Evolutionary conservation across 2,329 filamentous ascomycete species (phyloP).

Genomic region (Sporothrix variecibatus): DNA sequence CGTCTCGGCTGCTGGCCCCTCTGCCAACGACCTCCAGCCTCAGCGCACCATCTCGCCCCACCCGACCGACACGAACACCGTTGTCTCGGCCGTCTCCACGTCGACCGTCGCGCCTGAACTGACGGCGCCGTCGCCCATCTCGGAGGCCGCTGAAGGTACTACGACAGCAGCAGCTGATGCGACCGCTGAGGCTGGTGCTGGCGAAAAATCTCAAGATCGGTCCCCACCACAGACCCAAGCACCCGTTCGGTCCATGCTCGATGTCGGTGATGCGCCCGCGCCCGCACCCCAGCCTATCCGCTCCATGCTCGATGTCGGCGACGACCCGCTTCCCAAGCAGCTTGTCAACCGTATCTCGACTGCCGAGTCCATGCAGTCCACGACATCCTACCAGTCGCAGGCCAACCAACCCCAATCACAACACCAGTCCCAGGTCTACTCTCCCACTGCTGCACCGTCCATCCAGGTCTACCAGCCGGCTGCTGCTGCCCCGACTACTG

Average conservation of each 20-base stretch:
- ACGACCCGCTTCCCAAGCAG: conserved; percentile 10
- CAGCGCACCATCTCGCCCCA: not conserved
- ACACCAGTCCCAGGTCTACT: not conserved
- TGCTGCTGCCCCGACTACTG: not conserved
- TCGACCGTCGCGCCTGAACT: conserved; percentile 16
- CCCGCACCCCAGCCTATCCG: conserved; percentile 18
- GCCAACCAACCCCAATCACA: conserved; percentile 23
- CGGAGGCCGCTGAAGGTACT: not conserved
- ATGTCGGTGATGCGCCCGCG: conserved; percentile 23
- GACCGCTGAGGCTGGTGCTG: not conserved
- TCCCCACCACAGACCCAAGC: not conserved
- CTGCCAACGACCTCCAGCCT: conserved; percentile 18
- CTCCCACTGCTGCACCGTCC: conserved; percentile 33
- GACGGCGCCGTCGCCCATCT: conserved; percentile 10
- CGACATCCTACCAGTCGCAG: conserved; percentile 37
- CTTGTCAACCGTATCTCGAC: conserved; percentile 11
- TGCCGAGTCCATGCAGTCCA: conserved; percentile 21
- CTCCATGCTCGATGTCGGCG: conserved; percentile 27
- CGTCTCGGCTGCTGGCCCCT: not conserved
- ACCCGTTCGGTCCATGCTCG: conserved; percentile 30
- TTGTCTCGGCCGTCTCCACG: conserved; percentile 9
- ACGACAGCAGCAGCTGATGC: not conserved
- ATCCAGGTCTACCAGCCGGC: conserved; percentile 41
- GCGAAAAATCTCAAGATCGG: not conserved
- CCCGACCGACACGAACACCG: not conserved